Conservation (phyloP, 352 stramenopile genomes). For the Phytophthora chlamydospora region DNA sequence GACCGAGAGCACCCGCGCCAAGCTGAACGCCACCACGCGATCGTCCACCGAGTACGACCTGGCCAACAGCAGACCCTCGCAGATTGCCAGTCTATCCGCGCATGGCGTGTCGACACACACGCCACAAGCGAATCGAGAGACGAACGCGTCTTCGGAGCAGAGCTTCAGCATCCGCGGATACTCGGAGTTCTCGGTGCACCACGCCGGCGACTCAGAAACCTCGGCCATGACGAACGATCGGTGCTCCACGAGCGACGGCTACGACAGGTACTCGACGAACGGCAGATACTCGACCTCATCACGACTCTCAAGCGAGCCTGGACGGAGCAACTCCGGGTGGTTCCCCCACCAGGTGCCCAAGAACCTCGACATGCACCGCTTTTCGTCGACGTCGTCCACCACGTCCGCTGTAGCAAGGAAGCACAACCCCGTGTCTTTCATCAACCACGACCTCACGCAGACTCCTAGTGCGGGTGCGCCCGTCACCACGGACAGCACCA, state of each 20-base stretch:
- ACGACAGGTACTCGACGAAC: constrained; percentile 26
- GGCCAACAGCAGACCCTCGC: constrained; percentile 14
- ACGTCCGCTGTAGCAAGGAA: constrained; percentile 31
- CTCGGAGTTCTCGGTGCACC: constrained; percentile 33
- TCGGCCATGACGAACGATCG: constrained; percentile 18
- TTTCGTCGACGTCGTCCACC: constrained; percentile 49
- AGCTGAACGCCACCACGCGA: constrained; percentile 28
- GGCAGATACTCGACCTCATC: constrained; percentile 34
- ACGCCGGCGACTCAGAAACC: constrained; percentile 24
- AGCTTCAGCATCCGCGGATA: constrained; percentile 36
- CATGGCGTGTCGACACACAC: constrained; percentile 2
- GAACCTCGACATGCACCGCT: constrained; percentile 38
- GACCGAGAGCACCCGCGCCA: constrained; percentile 16
- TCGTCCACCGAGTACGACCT: constrained; percentile 36
- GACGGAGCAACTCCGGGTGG: constrained; percentile 32
- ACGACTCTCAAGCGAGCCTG: constrained; percentile 32
- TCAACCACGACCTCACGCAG: constrained; percentile 37
- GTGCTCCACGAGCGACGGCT: constrained; percentile 29
- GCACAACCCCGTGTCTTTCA: constrained; percentile 33
- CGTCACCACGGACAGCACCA: constrained; percentile 15
- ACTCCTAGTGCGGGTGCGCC: constrained; percentile 7
- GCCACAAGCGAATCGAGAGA: constrained; percentile 17
- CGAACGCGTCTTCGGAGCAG: constrained; percentile 30
- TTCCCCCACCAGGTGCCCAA: constrained; percentile 22
- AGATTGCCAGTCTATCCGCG: constrained; percentile 23